Evolutionary conservation across 148 eudicot genomes (phyloP).

Genomic region (Pouteria glomerata): DNA sequence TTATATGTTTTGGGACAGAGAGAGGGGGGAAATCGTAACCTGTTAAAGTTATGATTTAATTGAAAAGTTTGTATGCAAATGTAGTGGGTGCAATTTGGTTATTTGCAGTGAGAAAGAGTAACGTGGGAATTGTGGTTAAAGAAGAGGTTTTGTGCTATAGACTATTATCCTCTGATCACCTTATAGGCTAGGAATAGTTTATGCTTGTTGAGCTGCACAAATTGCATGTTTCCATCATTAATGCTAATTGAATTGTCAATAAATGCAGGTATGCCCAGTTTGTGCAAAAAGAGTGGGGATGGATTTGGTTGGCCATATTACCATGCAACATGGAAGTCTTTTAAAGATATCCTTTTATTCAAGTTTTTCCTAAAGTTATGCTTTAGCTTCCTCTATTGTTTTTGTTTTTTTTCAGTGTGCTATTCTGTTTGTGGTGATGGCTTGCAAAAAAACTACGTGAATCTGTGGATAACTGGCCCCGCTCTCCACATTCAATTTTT

Average conservation of each 20-base stretch:
- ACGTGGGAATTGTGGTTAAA: background rate
- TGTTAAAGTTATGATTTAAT: background rate
- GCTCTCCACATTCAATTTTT: background rate
- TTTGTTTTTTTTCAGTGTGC: background rate
- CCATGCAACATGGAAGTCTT: slow-evolving; percentile 77
- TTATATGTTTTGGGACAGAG: background rate
- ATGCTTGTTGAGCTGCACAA: slow-evolving; percentile 1
- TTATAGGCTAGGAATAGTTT: background rate
- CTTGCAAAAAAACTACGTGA: background rate
- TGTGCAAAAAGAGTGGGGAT: slow-evolving; percentile 80
- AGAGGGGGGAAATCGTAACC: background rate
- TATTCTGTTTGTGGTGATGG: background rate
- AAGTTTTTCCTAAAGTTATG: background rate
- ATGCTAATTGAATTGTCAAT: background rate
- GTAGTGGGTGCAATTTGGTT: no score
- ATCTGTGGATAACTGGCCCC: background rate
- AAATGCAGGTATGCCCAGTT: slow-evolving; percentile 79
- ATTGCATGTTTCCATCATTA: background rate
- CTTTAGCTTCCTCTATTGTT: background rate
- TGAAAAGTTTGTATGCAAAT: background rate
- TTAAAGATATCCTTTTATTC: slow-evolving; percentile 83
- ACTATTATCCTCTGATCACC: background rate
- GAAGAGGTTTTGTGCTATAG: background rate
- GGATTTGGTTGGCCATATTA: slow-evolving; percentile 80
- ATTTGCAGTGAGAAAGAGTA: background rate